Base-by-base conservation (phyloP, 805 yeast species). In the Pichia sporocuriosa region DNA sequence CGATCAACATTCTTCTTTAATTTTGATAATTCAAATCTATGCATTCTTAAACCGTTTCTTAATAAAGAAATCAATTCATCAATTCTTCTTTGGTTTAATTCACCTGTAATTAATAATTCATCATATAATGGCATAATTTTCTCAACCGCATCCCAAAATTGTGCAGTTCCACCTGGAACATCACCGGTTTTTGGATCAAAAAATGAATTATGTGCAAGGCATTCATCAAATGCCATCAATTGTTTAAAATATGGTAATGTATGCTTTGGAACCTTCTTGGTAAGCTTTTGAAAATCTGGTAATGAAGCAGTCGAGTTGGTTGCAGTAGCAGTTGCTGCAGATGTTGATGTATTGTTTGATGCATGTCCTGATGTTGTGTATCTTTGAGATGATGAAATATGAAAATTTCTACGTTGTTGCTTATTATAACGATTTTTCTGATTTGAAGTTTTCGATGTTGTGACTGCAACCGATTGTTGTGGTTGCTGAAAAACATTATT, bases 1-100 rank as follows among this genome's bases (percentile, higher is more conserved):
- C 71, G 69, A 55, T 77, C 83, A 6, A 79, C 72, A 52, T 77
- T 77, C 53, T 74, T 75, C 40, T 69, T 66, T 53, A 75, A 63
- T 48, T 73, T 67, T 6, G 77, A 66, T 40, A 74, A 56, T 51
- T 75, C 77, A 29, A 66, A 61, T 56, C 81, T 65, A 49, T 75
- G 72, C 31, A 75, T 72, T 57, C 80, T 67, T 30, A 76, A 58
- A 6, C 77, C 80, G 41, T 75, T 75, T 50, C 78, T 75, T 28
- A 77, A 54, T 9, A 76, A 54, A 39, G 74, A 73, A 15, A 75
- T 67, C 42, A 75, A 53, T 27, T 65, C 64, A 12, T 75, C 67
- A 30, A 71, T 68, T 45, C 77, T 56, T 30, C 58, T 62, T 20
- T 65, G 60, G 40, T 63, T 63, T 41, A 76, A 59, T 48, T 72